These are phyloP conservation scores for Croton laevigatus DNA, from an alignment of 441 rosid genomes.

Conservation along the genomic window DNA sequence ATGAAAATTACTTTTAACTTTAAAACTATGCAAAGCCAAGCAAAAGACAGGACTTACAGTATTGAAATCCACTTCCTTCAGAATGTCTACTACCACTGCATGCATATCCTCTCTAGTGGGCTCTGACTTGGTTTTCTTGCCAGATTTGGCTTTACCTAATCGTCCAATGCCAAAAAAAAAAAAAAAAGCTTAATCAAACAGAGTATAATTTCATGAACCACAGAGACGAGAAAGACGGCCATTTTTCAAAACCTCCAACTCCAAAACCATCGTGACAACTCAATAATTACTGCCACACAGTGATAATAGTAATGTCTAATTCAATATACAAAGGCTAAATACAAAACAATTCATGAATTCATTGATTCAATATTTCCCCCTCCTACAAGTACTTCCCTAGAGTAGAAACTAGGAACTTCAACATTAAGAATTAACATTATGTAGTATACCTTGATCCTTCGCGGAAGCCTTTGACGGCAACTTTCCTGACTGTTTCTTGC, in stretches of 20 bases:
- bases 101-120: slow-evolving; percentile 91
- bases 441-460: slow-evolving; percentile 59
- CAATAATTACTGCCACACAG: too few species aligned
- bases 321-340: background rate
- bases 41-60: slow-evolving; percentile 52
- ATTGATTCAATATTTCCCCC: background rate
- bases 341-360: background rate
- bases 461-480: slow-evolving; percentile 42
- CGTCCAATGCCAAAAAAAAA: slow-evolving; percentile 22
- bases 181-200: background rate
- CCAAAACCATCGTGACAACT: too few species aligned
- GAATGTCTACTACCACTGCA: slow-evolving; percentile 68
- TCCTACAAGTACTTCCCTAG: background rate
- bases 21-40: slow-evolving; percentile 8
- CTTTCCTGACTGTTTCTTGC: slow-evolving; percentile 58
- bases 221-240: background rate
- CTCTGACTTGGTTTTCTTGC: slow-evolving; percentile 60
- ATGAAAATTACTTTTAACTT: background rate
- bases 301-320: background rate
- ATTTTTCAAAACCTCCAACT: background rate
- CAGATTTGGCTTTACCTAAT: slow-evolving; percentile 56
- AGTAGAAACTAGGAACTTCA: too few species aligned
- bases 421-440: background rate
- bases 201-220: background rate
- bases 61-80: slow-evolving; percentile 94